Base-by-base conservation (phyloP, 352 stramenopile species). In the Pythium aquatile region DNA sequence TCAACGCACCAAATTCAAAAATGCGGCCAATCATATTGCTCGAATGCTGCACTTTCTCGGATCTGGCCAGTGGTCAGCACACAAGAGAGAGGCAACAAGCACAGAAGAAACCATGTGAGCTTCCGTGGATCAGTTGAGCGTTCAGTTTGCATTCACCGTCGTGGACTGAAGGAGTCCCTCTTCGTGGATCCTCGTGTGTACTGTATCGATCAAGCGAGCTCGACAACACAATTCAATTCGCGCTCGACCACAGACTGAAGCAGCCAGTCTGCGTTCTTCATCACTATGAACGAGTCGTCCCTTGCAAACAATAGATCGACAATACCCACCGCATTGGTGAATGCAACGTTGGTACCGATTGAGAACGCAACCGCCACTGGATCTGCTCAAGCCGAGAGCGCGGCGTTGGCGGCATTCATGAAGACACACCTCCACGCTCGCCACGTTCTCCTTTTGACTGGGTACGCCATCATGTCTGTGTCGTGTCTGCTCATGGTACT, bases 401-500 rank as follows among this genome's bases (percentile, higher is more conserved):
- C 16, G 2, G 14, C 13, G 39, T 47, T 26, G 5, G 44, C 44
- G 5, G 17, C 44, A 10, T 51, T 29, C 20, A 51, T 51, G 44
- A 51, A 51, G 44, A 30, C n/a, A 6, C 44, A 24, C 14, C 44
- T 29, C 44, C 44, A 30, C n/a, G 16, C n/a, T 10, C 44, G 44
- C 10, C 44, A 51, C n/a, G 44, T 61, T 26, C 24, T 70, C n/a
- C 51, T 70, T 6, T 16, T 65, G 11, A 13, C 20, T 29, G 56
- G 59, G 9, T 66, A 66, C 49, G 57, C 33, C 17, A 24, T 67
- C 51, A 69, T 69, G 61, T 61, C 57, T 24, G 28, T 69, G 13
- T n/a, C 66, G 5, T 69, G 52, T 28, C 44, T 35, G 17, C 39
- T 65, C 11, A 61, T 72, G 53, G 66, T 92, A 17, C 46, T 77